phyloP scores from a whole-genome alignment of 2,329 filamentous ascomycete species.

The Lomentospora prolificans region DNA sequence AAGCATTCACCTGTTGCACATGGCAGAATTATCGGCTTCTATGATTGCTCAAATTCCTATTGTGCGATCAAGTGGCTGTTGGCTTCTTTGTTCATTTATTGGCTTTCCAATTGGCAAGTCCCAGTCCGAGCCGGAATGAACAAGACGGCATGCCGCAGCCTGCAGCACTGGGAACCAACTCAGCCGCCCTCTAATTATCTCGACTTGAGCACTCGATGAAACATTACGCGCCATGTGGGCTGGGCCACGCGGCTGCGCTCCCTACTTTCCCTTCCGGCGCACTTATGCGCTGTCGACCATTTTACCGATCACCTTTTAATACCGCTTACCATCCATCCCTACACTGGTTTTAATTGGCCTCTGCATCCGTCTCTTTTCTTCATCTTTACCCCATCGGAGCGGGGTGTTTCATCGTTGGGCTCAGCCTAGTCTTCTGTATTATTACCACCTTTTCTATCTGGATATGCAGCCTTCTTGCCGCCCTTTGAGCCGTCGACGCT shows the following conservation, averaged over 20 bases:
- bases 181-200: not conserved
- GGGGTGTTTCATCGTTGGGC: not conserved
- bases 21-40: not conserved
- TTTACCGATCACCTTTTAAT: not conserved
- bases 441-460: not conserved
- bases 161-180: not conserved
- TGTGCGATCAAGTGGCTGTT: too few relatives aligned
- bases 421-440: not conserved
- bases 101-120: not conserved
- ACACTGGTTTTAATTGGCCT: conserved; percentile 2
- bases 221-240: not conserved
- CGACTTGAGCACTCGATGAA: not conserved
- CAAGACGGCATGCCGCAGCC: conserved; percentile 2
- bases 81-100: too few relatives aligned
- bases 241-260: not conserved
- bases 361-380: not conserved
- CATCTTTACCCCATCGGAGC: not conserved
- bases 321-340: not conserved
- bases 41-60: too few relatives aligned
- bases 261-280: not conserved
- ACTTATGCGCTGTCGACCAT: not conserved
- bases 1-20: not conserved
- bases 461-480: not conserved
- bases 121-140: not conserved
- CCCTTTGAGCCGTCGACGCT: not conserved